Evolutionary conservation across 148 eudicot species (phyloP).

Genomic region (Chenopodium quinoa): DNA sequence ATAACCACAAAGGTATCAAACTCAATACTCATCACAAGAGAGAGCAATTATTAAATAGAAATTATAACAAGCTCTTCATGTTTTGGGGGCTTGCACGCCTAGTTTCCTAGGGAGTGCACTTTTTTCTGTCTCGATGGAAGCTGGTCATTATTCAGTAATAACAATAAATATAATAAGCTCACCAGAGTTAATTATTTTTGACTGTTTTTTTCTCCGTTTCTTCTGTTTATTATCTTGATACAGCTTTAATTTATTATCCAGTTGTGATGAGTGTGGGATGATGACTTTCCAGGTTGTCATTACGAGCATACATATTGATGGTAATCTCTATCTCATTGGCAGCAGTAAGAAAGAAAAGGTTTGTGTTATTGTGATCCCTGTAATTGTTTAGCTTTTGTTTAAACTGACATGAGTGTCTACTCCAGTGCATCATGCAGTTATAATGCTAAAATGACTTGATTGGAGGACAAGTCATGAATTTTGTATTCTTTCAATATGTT

Average conservation of each 20-base stretch:
- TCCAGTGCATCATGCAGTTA: too few relatives aligned
- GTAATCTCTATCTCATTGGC: conserved; percentile 72
- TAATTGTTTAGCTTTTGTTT: too few relatives aligned
- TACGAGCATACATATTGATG: conserved; percentile 83
- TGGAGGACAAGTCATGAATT: too few relatives aligned
- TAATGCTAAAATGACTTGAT: too few relatives aligned
- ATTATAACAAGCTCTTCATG: background rate
- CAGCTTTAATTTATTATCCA: conserved; percentile 7
- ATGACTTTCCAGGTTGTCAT: conserved; percentile 72
- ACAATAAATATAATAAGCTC: background rate
- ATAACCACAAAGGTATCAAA: background rate
- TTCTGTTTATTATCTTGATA: conserved; percentile 2
- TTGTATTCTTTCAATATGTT: too few relatives aligned
- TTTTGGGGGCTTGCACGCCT: background rate
- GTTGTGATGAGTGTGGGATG: conserved; percentile 20
- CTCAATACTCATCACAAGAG: background rate
- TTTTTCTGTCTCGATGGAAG: background rate
- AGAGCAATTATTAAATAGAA: background rate
- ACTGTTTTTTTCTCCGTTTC: background rate
- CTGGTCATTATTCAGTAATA: background rate
- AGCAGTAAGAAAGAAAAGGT: conserved; percentile 87
- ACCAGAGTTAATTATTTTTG: background rate
- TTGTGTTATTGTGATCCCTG: conserved; percentile 6
- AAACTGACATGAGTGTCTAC: too few relatives aligned
- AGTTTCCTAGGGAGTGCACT: background rate